Conservation (phyloP, 2,329 filamentous ascomycete species). For the Penicillium sp. region DNA sequence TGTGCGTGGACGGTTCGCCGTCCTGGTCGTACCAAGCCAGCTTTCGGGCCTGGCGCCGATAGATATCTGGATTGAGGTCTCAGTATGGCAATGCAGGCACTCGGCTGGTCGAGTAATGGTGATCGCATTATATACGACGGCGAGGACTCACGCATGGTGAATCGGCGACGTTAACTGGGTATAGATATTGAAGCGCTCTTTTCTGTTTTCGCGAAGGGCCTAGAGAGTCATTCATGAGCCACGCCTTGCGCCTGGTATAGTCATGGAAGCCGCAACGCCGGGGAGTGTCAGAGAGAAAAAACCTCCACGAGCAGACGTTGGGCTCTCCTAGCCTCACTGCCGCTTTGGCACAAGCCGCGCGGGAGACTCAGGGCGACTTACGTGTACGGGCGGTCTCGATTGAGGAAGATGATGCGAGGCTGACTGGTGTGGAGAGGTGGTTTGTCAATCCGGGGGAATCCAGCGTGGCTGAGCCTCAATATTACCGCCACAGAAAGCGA, state of each 20-base stretch:
- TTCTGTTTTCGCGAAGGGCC: too few species aligned
- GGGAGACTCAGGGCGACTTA: neutral
- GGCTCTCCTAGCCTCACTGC: neutral
- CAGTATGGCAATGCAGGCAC: too few species aligned
- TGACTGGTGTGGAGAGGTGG: slow-evolving; percentile 1
- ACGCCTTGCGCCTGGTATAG: too few species aligned
- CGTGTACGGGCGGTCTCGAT: slow-evolving; percentile 3
- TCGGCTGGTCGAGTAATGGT: too few species aligned
- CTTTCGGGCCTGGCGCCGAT: slow-evolving; percentile 37
- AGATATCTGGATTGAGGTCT: too few species aligned
- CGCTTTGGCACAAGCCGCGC: slow-evolving; percentile 1
- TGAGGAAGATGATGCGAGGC: neutral
- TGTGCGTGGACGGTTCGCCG: slow-evolving; percentile 36
- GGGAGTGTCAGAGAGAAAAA: too few species aligned
- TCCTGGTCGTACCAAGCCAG: slow-evolving; percentile 45
- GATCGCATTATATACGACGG: too few species aligned
- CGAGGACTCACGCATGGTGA: too few species aligned
- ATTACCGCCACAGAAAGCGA: neutral
- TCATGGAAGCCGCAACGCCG: too few species aligned
- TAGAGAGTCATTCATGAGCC: too few species aligned
- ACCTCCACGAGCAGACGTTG: neutral
- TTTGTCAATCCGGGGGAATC: neutral
- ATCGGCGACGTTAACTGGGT: too few species aligned
- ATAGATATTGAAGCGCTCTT: too few species aligned
- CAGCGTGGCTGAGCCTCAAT: slow-evolving; percentile 5